Conservation (phyloP, 2,329 filamentous ascomycete species). For the Aspergillus sp. region DNA sequence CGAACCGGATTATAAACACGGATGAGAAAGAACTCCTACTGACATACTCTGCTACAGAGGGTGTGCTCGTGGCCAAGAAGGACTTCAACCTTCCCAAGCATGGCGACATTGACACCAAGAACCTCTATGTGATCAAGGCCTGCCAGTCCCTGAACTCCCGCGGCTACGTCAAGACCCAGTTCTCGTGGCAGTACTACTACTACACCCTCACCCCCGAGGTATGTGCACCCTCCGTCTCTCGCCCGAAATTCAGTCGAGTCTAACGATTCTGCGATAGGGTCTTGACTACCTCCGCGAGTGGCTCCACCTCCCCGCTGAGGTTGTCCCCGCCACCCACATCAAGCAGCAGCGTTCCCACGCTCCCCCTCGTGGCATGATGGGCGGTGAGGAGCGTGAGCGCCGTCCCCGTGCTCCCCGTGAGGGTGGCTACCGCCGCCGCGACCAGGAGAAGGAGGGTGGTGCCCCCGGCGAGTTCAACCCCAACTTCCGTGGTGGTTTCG, state of each 20-base stretch:
- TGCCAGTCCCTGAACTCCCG: conserved; percentile 97
- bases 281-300: conserved; percentile 99
- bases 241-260: neutral
- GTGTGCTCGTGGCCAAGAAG: conserved; percentile 95
- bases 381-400: conserved; percentile 77
- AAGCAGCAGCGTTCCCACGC: conserved; percentile 99
- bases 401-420: conserved; percentile 77
- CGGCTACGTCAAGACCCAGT: conserved; percentile 99
- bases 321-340: conserved; percentile 99
- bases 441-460: conserved; percentile 87
- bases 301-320: conserved; percentile 99
- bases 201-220: conserved; percentile 96
- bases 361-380: conserved; percentile 98
- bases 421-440: conserved; percentile 89
- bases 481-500: conserved; percentile 87
- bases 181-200: conserved; percentile 99
- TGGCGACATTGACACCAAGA: conserved; percentile 98
- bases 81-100: conserved; percentile 99
- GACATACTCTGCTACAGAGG: conserved; percentile 51
- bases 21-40: conserved; percentile 5
- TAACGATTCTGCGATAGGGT: conserved; percentile 52
- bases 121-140: conserved; percentile 98
- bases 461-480: conserved; percentile 90
- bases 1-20: conserved; percentile 11
- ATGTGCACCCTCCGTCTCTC: conserved; percentile 10